These are phyloP conservation scores for Lactarius trivialis DNA, from an alignment of 768 basidiomycete species.

Conservation along the genomic window DNA sequence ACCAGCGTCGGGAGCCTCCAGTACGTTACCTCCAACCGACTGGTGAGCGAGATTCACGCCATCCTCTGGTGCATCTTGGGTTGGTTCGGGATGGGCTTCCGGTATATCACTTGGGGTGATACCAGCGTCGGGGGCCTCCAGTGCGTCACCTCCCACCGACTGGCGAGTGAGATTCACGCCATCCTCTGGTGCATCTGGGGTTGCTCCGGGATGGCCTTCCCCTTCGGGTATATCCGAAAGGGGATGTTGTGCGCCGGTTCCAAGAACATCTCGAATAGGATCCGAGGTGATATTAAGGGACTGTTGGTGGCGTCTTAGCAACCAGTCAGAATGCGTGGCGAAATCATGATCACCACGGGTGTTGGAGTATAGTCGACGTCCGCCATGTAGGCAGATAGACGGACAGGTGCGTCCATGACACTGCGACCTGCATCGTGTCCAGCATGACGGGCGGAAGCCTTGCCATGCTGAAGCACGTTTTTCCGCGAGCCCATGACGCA, in stretches of 20 bases:
- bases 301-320: neutral
- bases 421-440: neutral
- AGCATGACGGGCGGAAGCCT: neutral
- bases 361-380: neutral
- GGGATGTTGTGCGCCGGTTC: too few species aligned
- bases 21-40: neutral
- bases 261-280: too few species aligned
- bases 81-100: too few species aligned
- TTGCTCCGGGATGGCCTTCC: too few species aligned
- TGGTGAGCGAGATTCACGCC: too few species aligned
- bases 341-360: neutral
- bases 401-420: neutral
- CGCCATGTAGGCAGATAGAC: neutral
- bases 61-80: too few species aligned
- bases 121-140: too few species aligned
- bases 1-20: neutral
- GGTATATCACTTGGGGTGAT: too few species aligned
- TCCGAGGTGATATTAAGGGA: neutral
- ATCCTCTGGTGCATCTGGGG: too few species aligned
- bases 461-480: neutral
- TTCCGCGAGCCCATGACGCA: too few species aligned
- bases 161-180: too few species aligned
- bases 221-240: too few species aligned
- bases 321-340: neutral
- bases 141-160: neutral